Conservation (phyloP, 2,329 filamentous ascomycete genomes). For the Cordyceps cateniannulata region DNA sequence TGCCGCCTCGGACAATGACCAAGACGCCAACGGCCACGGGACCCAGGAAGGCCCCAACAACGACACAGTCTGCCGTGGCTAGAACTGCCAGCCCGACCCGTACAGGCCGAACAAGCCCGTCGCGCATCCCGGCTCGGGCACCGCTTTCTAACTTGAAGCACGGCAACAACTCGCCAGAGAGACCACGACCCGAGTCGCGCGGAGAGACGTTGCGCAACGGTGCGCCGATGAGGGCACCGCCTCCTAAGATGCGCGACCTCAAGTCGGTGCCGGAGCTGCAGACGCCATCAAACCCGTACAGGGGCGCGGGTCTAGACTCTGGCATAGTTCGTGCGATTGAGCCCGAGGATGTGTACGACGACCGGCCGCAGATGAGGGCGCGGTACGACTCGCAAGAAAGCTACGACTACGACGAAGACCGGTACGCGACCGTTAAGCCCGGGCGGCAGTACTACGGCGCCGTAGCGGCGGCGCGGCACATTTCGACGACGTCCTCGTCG, state of each 20-base stretch:
- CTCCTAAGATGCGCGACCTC: constrained; percentile 89
- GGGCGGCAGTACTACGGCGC: constrained; percentile 24
- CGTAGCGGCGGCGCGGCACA: constrained; percentile 49
- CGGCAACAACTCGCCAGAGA: constrained; percentile 76
- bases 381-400: constrained; percentile 33
- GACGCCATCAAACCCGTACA: constrained; percentile 43
- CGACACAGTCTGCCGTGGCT: constrained; percentile 17
- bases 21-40: constrained; percentile 50
- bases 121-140: constrained; percentile 61
- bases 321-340: constrained; percentile 55
- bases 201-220: constrained; percentile 45
- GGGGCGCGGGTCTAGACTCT: constrained; percentile 39
- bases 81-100: constrained; percentile 12
- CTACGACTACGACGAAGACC: constrained; percentile 31
- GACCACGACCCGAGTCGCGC: constrained; percentile 41
- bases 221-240: constrained; percentile 60
- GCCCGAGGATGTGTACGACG: constrained; percentile 84
- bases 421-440: constrained; percentile 36
- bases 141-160: constrained; percentile 64
- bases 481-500: constrained; percentile 63
- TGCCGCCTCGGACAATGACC: constrained; percentile 33
- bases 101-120: constrained; percentile 27
- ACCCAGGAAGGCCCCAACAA: constrained; percentile 23
- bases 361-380: constrained; percentile 36
- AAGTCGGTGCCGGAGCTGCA: constrained; percentile 44